These are phyloP conservation scores for Cicer pinnatifidum DNA, from an alignment of 306 rosid species.

Conservation along the genomic window DNA sequence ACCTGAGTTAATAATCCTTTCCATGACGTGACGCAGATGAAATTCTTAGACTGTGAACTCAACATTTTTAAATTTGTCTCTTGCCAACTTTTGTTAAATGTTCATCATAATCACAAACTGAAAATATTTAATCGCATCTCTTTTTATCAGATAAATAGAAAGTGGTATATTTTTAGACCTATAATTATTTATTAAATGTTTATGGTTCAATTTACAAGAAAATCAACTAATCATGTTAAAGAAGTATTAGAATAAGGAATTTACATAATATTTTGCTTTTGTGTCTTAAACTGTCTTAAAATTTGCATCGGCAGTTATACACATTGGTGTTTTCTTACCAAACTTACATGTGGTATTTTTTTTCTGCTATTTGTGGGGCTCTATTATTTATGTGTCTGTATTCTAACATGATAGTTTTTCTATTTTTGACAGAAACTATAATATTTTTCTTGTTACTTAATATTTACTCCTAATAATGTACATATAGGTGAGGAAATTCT, in stretches of 20 bases:
- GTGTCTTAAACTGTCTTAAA: not conserved
- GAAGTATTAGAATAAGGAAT: constrained; percentile 12
- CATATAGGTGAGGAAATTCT: constrained; percentile 83
- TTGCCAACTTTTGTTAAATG: no score
- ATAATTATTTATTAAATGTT: constrained; percentile 10
- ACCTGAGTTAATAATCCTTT: no score
- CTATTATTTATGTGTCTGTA: not conserved
- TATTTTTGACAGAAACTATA: constrained; percentile 4
- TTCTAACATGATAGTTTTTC: constrained; percentile 8
- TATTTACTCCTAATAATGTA: constrained; percentile 37
- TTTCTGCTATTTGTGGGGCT: not conserved
- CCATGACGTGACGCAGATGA: no score
- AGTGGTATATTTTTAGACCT: constrained; percentile 4
- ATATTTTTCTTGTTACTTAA: constrained; percentile 19
- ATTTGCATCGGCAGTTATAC: not conserved
- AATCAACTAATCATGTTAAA: not conserved
- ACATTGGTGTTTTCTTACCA: constrained; percentile 4
- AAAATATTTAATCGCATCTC: no score
- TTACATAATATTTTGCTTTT: not conserved
- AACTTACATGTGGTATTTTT: constrained; percentile 9
- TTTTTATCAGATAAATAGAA: not conserved
- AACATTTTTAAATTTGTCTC: no score
- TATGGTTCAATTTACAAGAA: not conserved
- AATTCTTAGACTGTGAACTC: no score
- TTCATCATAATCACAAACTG: no score